Evolutionary conservation across 2,329 filamentous ascomycete species (phyloP), one percentile per base, ranked within the genome.

Genomic region (Pezicula radicicola): DNA sequence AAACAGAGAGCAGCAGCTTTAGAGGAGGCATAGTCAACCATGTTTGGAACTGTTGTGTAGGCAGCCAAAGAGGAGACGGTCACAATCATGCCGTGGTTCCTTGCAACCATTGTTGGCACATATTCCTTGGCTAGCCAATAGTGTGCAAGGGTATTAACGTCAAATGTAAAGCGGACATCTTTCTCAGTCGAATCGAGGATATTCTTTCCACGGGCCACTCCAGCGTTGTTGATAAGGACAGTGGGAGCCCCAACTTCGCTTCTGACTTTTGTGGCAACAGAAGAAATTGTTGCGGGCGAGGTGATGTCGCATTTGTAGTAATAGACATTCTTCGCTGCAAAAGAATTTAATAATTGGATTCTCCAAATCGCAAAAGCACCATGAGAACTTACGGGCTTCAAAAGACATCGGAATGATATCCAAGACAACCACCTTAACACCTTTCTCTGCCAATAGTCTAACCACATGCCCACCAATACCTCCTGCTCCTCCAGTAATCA

Each of bases 401-500:
- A 78, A 85, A 18, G 76, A 79, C 68, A 85, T 69, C 5, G 77
- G 75, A 60, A 87, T 82, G 33, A 89, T 76, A 69, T 93, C 89
- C 35, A 92, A 66, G 2, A 91, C 84, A 0, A 85, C 85, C 33
- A 91, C 85, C 57, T 81, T 87, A 59, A 88, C 75, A 1, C 80
- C 81, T 54, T 71, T 73, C 65, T 84, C 80, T 0, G 82, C 84
- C n/a, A 94, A 73, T 49, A 85, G 67, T 57, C 77, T 75, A 13
- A 87, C 87, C 3, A 90, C 76, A 36, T 78, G 71, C 18, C 78
- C 81, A 13, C 89, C 89, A 62, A 93, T 91, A 0, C 89, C 89
- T 51, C 82, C 81, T 40, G 85, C 83, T 7, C 89, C 89, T 7
- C 89, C 88, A 0, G 89, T 92, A 18, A 92, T 77, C 41, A 91